Conservation (phyloP, 129 eudicot genomes). For the Centaurea solstitialis region DNA sequence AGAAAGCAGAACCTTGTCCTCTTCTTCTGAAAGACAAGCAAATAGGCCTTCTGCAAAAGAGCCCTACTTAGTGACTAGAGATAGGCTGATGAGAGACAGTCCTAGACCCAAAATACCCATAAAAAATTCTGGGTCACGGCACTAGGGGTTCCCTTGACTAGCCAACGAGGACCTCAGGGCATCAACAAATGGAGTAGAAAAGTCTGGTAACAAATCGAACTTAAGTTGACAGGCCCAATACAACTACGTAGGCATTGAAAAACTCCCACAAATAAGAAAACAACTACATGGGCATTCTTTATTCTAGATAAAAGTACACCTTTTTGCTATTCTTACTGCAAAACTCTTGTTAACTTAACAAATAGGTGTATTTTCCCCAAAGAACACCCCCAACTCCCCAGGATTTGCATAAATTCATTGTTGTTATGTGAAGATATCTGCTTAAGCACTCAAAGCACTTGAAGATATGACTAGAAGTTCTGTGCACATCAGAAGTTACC, state of each 20-base stretch:
- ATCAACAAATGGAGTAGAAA: neutral
- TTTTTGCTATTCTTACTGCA: neutral
- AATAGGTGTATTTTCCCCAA: neutral
- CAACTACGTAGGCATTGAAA: no score
- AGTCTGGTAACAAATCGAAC: neutral
- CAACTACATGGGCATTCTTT: neutral
- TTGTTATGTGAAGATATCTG: neutral
- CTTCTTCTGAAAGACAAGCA: neutral
- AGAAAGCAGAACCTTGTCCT: neutral
- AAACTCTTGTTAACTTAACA: neutral
- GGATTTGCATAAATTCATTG: neutral
- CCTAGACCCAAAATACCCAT: neutral
- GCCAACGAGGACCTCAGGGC: neutral
- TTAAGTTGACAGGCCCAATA: neutral
- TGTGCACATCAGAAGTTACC: neutral
- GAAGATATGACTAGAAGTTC: neutral
- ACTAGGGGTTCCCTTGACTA: neutral
- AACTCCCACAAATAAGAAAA: neutral
- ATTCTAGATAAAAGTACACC: neutral
- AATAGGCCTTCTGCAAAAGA: neutral
- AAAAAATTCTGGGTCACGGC: neutral
- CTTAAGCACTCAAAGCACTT: neutral
- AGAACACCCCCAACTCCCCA: neutral
- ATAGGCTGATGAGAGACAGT: neutral
- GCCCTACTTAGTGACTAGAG: neutral